phyloP scores from a whole-genome alignment of 352 stramenopile species.

The Pythium rhizo-oryzae region DNA sequence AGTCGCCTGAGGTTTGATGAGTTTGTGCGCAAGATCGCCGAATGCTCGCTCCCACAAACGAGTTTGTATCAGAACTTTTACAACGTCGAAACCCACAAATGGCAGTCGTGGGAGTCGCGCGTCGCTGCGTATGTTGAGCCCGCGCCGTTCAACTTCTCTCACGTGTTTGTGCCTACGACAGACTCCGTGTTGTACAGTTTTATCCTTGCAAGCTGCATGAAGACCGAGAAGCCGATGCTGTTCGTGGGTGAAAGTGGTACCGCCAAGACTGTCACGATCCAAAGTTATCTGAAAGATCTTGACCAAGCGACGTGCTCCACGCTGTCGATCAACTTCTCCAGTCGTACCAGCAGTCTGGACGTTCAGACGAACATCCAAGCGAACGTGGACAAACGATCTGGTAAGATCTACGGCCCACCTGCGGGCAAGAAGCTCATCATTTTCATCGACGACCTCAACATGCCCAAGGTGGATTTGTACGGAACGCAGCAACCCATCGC shows the following conservation, averaged over 20 bases:
- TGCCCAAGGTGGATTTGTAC: conserved; percentile 96
- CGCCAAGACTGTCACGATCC: conserved; percentile 96
- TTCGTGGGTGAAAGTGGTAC: conserved; percentile 95
- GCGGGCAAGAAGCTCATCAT: conserved; percentile 94
- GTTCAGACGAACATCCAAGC: conserved; percentile 95
- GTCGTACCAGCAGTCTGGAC: conserved; percentile 91
- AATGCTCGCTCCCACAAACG: conserved; percentile 74
- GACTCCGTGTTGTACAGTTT: conserved; percentile 95
- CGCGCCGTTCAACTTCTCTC: conserved; percentile 92
- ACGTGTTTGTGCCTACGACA: conserved; percentile 96
- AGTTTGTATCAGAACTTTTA: conserved; percentile 92
- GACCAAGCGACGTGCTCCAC: conserved; percentile 65
- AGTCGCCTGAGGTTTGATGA: conserved; percentile 89
- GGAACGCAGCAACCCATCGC: conserved; percentile 96
- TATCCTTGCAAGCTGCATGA: conserved; percentile 88
- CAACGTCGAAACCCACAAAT: conserved; percentile 88
- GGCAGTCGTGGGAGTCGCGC: conserved; percentile 87
- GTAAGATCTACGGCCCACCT: conserved; percentile 94
- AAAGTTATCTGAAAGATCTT: conserved; percentile 92
- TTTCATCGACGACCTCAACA: conserved; percentile 97
- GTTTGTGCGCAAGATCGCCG: conserved; percentile 89
- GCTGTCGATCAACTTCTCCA: conserved; percentile 94
- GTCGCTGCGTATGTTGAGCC: conserved; percentile 92
- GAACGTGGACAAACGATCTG: conserved; percentile 95
- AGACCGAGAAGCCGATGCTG: conserved; percentile 88